Evolutionary conservation across 768 basidiomycete genomes (phyloP).

Genomic region (Boletus eberwhitei): DNA sequence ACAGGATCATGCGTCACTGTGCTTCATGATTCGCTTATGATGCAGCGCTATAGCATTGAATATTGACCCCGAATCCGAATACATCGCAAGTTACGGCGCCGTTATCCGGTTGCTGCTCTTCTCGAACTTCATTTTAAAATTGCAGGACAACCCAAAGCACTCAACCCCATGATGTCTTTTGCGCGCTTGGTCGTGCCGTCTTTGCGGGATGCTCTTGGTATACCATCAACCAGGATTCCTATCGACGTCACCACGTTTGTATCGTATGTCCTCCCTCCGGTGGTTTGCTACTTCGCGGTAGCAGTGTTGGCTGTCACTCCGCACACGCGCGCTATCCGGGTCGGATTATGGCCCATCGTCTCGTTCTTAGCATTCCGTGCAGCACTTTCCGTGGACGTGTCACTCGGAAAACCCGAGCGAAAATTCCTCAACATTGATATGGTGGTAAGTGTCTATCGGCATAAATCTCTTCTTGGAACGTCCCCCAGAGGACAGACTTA

Average conservation of each 20-base stretch:
- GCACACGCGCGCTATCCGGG: conserved; percentile 39
- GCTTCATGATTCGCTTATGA: too few species aligned
- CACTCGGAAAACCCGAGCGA: neutral
- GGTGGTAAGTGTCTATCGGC: conserved; percentile 3
- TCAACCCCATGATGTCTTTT: neutral
- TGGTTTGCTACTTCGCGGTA: conserved; percentile 43
- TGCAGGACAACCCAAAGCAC: neutral
- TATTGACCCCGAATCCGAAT: too few species aligned
- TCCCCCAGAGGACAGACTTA: neutral
- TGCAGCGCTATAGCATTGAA: too few species aligned
- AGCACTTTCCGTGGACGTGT: conserved; percentile 18
- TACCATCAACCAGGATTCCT: conserved; percentile 16
- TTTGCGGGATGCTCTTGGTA: neutral
- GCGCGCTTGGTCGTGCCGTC: neutral
- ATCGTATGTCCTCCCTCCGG: conserved; percentile 39
- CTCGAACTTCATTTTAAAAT: neutral
- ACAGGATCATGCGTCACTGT: too few species aligned
- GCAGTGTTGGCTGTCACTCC: conserved; percentile 50
- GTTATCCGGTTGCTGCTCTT: too few species aligned
- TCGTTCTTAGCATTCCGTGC: conserved; percentile 42
- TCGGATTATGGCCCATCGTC: conserved; percentile 47
- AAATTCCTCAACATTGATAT: conserved; percentile 8
- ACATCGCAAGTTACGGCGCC: too few species aligned
- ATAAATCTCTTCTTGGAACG: neutral
- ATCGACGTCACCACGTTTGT: conserved; percentile 34